Evolutionary conservation across 2,329 filamentous ascomycete species (phyloP), one percentile per base, ranked within the genome.

Genomic region (Tolypocladium nubicola): DNA sequence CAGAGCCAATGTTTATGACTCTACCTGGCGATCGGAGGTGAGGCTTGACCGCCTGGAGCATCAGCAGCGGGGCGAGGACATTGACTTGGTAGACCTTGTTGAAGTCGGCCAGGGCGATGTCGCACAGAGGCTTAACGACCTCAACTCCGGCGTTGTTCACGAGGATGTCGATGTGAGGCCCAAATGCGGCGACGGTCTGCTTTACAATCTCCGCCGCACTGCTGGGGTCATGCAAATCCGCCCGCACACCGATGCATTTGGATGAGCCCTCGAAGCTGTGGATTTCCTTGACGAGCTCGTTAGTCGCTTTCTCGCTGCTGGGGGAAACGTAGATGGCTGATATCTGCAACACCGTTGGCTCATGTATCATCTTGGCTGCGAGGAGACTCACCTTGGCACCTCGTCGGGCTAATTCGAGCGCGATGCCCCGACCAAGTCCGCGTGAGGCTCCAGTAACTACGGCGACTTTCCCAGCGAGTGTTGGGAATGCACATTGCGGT

Each of bases 1-100:
- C 74, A 2, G 79, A 83, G 16, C 75, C 75, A 59, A 86, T 77
- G 68, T 85, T 85, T 70, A 86, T 78, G 59, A 86, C 80, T 9
- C 82, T 75, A 11, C 67, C 68, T 9, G 43, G 43, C 23, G 23
- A 30, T 21, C 43, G 43, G 23, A 47, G 43, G 43, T 47, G 4
- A 73, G 71, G 68, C 0, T 79, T 74, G 0, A 78, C 76, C 61
- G 82, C 76, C 1, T 76, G 76, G 57, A 86, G 71, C 23, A 85
- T 16, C 70, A 16, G 84, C 67, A 0, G 10, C 8, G 78, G 73
- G 0, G 76, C 82, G 19, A 79, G 76, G 3, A 83, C 76, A 65
- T 86, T 86, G 61, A 83, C 69, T 60, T 82, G 69, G 65, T 79
- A 84, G n/a, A 83, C 74, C 4, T 74, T 47, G 23, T 30, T 16